Conservation (phyloP, 176 grass and related monocot genomes). For the Microstegium vimineum region DNA sequence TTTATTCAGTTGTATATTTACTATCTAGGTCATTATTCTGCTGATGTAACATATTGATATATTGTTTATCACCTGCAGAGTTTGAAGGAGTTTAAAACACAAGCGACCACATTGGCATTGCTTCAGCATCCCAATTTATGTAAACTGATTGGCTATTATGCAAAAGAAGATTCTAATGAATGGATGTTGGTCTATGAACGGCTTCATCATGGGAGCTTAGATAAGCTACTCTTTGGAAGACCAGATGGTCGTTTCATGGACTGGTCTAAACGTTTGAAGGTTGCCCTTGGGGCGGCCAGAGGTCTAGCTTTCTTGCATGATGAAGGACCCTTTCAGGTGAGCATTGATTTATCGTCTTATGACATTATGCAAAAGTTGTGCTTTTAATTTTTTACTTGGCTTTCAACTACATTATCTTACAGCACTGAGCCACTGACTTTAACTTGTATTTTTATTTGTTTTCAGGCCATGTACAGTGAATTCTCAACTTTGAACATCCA, state of each 20-base stretch:
- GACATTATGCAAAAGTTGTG: background rate
- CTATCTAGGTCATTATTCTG: background rate
- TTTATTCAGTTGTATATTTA: constrained; percentile 14
- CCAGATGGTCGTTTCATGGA: constrained; percentile 78
- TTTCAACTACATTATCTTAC: background rate
- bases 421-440: background rate
- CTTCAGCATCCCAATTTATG: constrained; percentile 89
- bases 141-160: constrained; percentile 77
- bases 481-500: constrained; percentile 91
- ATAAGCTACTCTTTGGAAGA: constrained; percentile 73
- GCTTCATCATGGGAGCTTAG: constrained; percentile 81
- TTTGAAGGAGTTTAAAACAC: constrained; percentile 81
- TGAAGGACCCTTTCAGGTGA: constrained; percentile 98
- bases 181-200: constrained; percentile 90
- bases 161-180: constrained; percentile 70
- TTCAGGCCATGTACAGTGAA: constrained; percentile 89
- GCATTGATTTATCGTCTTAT: background rate
- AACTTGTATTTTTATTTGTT: constrained; percentile 3
- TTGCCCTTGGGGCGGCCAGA: constrained; percentile 75
- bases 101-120: constrained; percentile 62
- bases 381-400: background rate
- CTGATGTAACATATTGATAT: constrained; percentile 4
- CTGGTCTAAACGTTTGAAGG: constrained; percentile 86
- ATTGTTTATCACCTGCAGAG: constrained; percentile 43
- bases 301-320: constrained; percentile 96